Evolutionary conservation across 2,329 filamentous ascomycete species (phyloP).

Genomic region (Penicillium sp.): DNA sequence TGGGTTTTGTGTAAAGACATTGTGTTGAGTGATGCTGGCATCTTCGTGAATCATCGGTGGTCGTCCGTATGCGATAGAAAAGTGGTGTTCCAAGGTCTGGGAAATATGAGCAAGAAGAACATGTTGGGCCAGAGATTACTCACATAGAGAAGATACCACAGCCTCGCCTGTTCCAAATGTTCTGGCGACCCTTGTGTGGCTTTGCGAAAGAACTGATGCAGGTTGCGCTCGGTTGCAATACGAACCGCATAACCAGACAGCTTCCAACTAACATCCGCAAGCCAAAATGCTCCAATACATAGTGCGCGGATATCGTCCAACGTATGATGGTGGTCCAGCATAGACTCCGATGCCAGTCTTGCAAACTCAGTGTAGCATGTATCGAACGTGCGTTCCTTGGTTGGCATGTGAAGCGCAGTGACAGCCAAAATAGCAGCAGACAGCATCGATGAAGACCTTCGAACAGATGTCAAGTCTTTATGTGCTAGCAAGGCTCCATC

Average conservation of each 20-base stretch:
- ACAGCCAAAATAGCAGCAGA: slow-evolving; percentile 49
- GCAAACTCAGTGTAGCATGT: slow-evolving; percentile 53
- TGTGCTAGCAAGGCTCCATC: slow-evolving; percentile 48
- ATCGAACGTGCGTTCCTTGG: slow-evolving; percentile 48
- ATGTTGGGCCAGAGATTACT: slow-evolving; percentile 9
- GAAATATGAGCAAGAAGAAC: slow-evolving; percentile 12
- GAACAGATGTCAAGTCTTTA: slow-evolving; percentile 46
- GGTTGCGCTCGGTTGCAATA: slow-evolving; percentile 44
- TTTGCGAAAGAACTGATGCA: slow-evolving; percentile 45
- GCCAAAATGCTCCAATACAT: slow-evolving; percentile 56
- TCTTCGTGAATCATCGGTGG: slow-evolving; percentile 46
- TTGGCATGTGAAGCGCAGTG: slow-evolving; percentile 51
- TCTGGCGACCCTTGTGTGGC: slow-evolving; percentile 39
- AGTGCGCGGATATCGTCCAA: slow-evolving; percentile 53
- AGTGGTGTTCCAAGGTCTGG: slow-evolving; percentile 44
- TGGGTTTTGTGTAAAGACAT: slow-evolving; percentile 32
- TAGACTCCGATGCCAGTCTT: slow-evolving; percentile 51
- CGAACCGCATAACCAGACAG: slow-evolving; percentile 44
- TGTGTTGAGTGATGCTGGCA: slow-evolving; percentile 37
- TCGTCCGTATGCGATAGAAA: slow-evolving; percentile 46
- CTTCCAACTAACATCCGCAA: slow-evolving; percentile 54
- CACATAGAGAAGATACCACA: slow-evolving; percentile 47
- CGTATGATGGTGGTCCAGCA: slow-evolving; percentile 53
- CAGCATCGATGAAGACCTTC: slow-evolving; percentile 47
- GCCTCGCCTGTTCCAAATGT: slow-evolving; percentile 37